These are phyloP conservation scores for Acanthamoeba divionensis DNA, from an alignment of 208 protist genomes.

Conservation along the genomic window DNA sequence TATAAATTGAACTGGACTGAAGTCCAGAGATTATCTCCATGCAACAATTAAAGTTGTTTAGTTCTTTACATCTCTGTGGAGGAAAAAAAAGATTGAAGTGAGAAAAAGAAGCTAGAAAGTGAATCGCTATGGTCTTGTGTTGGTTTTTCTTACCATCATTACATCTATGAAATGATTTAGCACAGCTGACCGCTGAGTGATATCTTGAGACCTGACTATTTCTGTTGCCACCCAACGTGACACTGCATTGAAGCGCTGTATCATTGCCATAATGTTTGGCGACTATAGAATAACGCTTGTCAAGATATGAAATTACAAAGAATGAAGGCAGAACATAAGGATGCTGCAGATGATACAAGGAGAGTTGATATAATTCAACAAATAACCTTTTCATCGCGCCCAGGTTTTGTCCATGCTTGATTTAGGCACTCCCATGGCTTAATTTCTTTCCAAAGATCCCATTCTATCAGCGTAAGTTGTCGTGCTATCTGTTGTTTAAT, in stretches of 20 bases:
- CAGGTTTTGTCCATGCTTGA: slow-evolving; percentile 65
- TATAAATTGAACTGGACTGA: slow-evolving; percentile 56
- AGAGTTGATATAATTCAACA: not conserved
- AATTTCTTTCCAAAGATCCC: slow-evolving; percentile 63
- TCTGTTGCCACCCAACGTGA: slow-evolving; percentile 68
- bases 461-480: slow-evolving; percentile 72
- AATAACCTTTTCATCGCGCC: slow-evolving; percentile 31
- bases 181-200: slow-evolving; percentile 30
- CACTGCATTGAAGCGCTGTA: slow-evolving; percentile 68
- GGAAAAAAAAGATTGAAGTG: not conserved
- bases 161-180: slow-evolving; percentile 68
- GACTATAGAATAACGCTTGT: not conserved
- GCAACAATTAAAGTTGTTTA: slow-evolving; percentile 69
- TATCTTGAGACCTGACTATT: slow-evolving; percentile 55
- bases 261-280: slow-evolving; percentile 68
- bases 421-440: slow-evolving; percentile 64
- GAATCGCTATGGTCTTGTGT: not conserved
- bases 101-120: not conserved
- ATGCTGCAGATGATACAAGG: not conserved
- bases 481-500: slow-evolving; percentile 59
- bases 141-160: not conserved
- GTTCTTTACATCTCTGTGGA: slow-evolving; percentile 44
- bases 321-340: not conserved
- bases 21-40: slow-evolving; percentile 76
- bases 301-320: no score